These are phyloP conservation scores for Cercospora sojina DNA, from an alignment of 2,329 filamentous ascomycete species.

Conservation along the genomic window DNA sequence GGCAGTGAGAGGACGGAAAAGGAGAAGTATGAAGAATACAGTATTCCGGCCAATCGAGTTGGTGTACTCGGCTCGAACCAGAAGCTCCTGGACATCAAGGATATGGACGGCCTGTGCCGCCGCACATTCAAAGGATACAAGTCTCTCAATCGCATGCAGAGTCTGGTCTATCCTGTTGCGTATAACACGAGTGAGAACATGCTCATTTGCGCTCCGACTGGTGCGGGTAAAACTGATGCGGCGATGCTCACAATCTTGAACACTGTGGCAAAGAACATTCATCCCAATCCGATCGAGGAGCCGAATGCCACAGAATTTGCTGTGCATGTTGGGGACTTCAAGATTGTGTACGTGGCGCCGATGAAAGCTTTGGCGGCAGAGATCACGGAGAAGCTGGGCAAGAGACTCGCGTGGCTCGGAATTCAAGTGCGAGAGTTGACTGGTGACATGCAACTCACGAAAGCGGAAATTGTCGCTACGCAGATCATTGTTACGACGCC, in stretches of 20 bases:
- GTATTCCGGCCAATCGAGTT: conserved; percentile 77
- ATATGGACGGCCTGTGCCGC: conserved; percentile 84
- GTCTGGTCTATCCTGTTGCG: conserved; percentile 88
- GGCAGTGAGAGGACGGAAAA: conserved; percentile 71
- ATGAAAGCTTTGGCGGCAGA: conserved; percentile 99
- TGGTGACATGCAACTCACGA: conserved; percentile 98
- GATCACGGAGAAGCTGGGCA: conserved; percentile 90
- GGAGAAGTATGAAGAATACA: conserved; percentile 82
- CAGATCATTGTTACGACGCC: conserved; percentile 98
- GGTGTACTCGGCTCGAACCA: conserved; percentile 71
- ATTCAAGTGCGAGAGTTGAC: conserved; percentile 91
- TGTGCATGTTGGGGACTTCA: conserved; percentile 85
- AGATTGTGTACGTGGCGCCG: conserved; percentile 96
- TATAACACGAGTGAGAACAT: conserved; percentile 98
- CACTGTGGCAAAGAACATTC: conserved; percentile 79
- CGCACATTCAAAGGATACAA: conserved; percentile 96
- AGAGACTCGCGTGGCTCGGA: conserved; percentile 88
- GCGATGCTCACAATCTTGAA: conserved; percentile 96
- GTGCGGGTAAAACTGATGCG: conserved; percentile 93
- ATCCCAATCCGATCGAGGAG: conserved; percentile 75
- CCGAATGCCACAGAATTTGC: conserved; percentile 73
- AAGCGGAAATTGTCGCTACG: conserved; percentile 90
- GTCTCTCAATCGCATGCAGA: conserved; percentile 95
- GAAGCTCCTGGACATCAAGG: conserved; percentile 73
- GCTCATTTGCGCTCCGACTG: conserved; percentile 96